Evolutionary conservation across 305 asterid genomes (phyloP), one percentile per base, ranked within the genome.

Genomic region (Fraxinus sp.): DNA sequence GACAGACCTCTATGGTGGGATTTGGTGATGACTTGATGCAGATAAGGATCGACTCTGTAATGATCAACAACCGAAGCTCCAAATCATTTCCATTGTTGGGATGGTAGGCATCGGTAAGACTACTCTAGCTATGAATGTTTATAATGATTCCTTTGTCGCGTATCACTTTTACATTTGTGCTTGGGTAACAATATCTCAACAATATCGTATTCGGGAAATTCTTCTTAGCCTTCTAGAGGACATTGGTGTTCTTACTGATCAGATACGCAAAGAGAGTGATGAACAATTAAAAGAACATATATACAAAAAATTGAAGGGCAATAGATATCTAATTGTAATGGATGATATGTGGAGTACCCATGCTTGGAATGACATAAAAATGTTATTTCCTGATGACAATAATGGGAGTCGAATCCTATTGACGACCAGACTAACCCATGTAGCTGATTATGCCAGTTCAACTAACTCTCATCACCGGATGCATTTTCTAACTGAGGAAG

Each of bases 31-130:
- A 59, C 24, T 59, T 26, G 9, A 7, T n/a, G 70, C 70, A 7
- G 30, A 20, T 59, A 59, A 7, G 30, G 70, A 20, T 18, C 11
- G 70, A 59, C 30, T 59, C 3, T 20, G 70, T 20, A 36, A 36
- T 36, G 70, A 7, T 1, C 70, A 7, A 59, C 70, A 52, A 52
- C 7, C 13, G 5, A 20, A 30, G 11, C 85, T 39, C 1, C 72
- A 82, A 62, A 77, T 43, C 35, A 35, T 77, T 22, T 36, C 81
- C 0, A 66, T 82, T 33, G 78, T 66, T 1, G 81, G 85, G 1
- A 68, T 76, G 81, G 81, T 71, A 2, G 85, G 81, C 35, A 43
- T 77, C 0, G 74, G 81, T 4, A 82, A 76, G 52, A 82, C 81
- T 26, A 77, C 81, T 10, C 1, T 77, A 28, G 81, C 85, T 7